Percentiles rank a stretch among this genome's conserved stretches.
Conservation (phyloP, 345 rosid species). For the Luvunga scandens region DNA sequence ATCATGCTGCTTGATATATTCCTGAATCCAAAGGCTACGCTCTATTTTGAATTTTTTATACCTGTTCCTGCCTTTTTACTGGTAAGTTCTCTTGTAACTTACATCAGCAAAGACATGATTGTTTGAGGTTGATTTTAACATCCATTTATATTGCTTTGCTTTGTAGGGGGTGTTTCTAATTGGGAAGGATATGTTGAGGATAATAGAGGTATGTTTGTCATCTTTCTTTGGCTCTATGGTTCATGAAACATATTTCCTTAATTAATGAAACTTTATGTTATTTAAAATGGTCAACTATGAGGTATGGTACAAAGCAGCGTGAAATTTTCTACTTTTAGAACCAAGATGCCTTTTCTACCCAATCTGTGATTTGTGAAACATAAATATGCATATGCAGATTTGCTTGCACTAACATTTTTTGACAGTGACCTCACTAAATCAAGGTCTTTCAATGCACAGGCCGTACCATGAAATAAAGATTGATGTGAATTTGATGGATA, state of each 20-base stretch:
- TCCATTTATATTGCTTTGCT: slow-evolving; percentile 5
- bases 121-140: neutral
- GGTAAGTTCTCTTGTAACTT: slow-evolving; percentile 43
- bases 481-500: slow-evolving; percentile 1
- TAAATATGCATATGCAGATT: neutral
- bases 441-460: neutral
- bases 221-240: neutral
- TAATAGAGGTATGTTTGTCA: slow-evolving; percentile 49
- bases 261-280: neutral
- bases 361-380: neutral
- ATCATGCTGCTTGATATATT: slow-evolving; percentile 86
- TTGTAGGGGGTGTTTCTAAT: slow-evolving; percentile 68
- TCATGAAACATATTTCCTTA: neutral
- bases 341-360: neutral
- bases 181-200: slow-evolving; percentile 67
- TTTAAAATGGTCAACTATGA: neutral
- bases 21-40: slow-evolving; percentile 70
- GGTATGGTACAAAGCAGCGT: neutral
- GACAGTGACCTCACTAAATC: neutral
- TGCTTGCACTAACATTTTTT: neutral
- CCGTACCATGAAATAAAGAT: neutral
- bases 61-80: slow-evolving; percentile 86
- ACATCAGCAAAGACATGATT: neutral
- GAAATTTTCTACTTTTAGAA: neutral
- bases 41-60: slow-evolving; percentile 61